Conservation (phyloP, 768 basidiomycete species). For the Pleurotus cornucopiae region DNA sequence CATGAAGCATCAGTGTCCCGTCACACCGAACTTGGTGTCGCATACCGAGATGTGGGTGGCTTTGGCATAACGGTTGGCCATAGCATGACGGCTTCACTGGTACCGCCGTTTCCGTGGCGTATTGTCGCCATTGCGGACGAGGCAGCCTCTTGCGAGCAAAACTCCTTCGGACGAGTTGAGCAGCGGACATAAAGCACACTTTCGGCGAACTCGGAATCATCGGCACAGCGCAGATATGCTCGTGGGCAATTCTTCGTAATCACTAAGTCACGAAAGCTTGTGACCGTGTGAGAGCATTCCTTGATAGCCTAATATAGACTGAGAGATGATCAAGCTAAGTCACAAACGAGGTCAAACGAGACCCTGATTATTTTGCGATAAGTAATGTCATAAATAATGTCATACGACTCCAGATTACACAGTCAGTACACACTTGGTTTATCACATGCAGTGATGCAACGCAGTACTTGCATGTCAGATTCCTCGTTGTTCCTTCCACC, state of each 20-base stretch:
- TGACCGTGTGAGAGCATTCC: background rate
- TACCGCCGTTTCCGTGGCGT: slow-evolving; percentile 18
- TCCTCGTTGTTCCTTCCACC: too few species aligned
- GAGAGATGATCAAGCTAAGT: background rate
- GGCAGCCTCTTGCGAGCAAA: background rate
- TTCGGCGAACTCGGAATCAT: too few species aligned
- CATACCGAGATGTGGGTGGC: slow-evolving; percentile 80
- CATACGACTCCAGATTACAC: background rate
- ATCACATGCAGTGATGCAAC: too few species aligned
- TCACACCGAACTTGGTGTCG: slow-evolving; percentile 7
- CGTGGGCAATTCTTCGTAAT: too few species aligned
- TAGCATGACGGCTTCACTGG: slow-evolving; percentile 73
- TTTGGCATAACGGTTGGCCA: slow-evolving; percentile 74
- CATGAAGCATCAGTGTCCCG: background rate
- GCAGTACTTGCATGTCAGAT: too few species aligned
- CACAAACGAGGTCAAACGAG: background rate
- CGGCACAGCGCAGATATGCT: too few species aligned
- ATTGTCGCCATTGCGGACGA: slow-evolving; percentile 3
- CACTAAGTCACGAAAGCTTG: too few species aligned
- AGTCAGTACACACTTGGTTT: too few species aligned
- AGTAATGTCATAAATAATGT: too few species aligned
- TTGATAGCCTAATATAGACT: too few species aligned
- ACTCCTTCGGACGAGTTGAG: background rate
- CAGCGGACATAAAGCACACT: background rate
- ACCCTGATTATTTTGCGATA: too few species aligned